Evolutionary conservation across 371 early-diverging fungal species (phyloP), one percentile per base, ranked within the genome.

Genomic region (Nematocida sp.): DNA sequence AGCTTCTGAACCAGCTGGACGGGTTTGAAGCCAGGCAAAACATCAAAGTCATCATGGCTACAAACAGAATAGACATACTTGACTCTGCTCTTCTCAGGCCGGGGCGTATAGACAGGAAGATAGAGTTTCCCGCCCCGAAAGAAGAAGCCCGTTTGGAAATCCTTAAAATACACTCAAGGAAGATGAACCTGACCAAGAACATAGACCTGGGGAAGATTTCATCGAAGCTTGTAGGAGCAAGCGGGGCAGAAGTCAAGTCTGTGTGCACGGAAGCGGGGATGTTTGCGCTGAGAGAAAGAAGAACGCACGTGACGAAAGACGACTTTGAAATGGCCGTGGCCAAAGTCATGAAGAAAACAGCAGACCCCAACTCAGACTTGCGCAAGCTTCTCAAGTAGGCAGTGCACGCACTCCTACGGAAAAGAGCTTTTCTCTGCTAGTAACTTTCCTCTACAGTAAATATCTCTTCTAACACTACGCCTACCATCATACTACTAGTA

Each of bases 231-330:
- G 87, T 88, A 23, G 95, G 95, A 54, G 89, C 92, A 48, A 91
- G 91, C 76, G 97, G 99, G 76, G 99, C 99, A 32, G 99, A 99
- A 83, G 91, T 95, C 64, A 93, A 95, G 83, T 94, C 91, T 67
- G 96, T 96, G 19, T 99, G 99, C 85, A 96, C 96, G 32, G 99
- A 99, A 85, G 99, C 97, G 1, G 99, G 99, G 78, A 97, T 99
- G 97, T 96, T 92, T 83, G 99, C 99, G n/a, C 85, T 99, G 55
- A 87, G 99, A 64, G 99, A 96, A 83, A 89, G 96, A 31, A 87
- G 93, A 76, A 94, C 96, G 64, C 97, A 96, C 77, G 97, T 99
- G 29, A 95, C 94, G 11, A 96, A 97, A 80, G 97, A 99, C 84
- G 99, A 99, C 85, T 99, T 97, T 85, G 96, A 96, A 83, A 92